Evolutionary conservation across 1,284 basidiomycete genomes (phyloP).

Genomic region (Apiotrichum montevideense): DNA sequence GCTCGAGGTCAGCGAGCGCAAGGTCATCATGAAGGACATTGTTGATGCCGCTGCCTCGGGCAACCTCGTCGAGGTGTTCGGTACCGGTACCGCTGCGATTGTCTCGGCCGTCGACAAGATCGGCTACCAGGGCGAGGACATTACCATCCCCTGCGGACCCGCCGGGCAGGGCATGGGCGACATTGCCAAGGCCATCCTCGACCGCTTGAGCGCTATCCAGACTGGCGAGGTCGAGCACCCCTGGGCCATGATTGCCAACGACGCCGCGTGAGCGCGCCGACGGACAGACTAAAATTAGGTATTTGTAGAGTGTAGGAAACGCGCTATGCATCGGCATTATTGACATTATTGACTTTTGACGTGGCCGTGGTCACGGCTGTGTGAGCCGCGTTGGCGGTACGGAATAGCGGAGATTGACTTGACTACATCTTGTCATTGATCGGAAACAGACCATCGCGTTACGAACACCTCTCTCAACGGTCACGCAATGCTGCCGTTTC

Average conservation of each 20-base stretch:
- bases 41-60: constrained; percentile 65
- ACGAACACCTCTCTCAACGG: too few species aligned
- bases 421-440: too few species aligned
- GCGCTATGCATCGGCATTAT: background rate
- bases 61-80: constrained; percentile 82
- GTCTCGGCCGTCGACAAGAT: constrained; percentile 76
- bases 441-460: background rate
- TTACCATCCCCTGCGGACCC: constrained; percentile 74
- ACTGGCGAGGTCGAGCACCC: constrained; percentile 73
- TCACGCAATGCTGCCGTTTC: too few species aligned
- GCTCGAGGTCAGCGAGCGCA: constrained; percentile 72
- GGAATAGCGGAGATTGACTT: too few species aligned
- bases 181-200: constrained; percentile 73
- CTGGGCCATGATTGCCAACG: constrained; percentile 55
- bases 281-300: too few species aligned
- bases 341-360: too few species aligned
- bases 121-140: constrained; percentile 79
- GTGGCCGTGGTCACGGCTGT: too few species aligned
- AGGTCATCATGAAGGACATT: constrained; percentile 84
- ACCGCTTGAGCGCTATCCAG: constrained; percentile 82
- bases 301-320: background rate
- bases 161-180: constrained; percentile 71
- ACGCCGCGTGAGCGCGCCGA: background rate
- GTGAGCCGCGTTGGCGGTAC: too few species aligned
- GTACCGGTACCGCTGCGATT: constrained; percentile 84